Base-by-base conservation (phyloP, 2,329 filamentous ascomycete species). In the Neoscytalidium dimidiatum region DNA sequence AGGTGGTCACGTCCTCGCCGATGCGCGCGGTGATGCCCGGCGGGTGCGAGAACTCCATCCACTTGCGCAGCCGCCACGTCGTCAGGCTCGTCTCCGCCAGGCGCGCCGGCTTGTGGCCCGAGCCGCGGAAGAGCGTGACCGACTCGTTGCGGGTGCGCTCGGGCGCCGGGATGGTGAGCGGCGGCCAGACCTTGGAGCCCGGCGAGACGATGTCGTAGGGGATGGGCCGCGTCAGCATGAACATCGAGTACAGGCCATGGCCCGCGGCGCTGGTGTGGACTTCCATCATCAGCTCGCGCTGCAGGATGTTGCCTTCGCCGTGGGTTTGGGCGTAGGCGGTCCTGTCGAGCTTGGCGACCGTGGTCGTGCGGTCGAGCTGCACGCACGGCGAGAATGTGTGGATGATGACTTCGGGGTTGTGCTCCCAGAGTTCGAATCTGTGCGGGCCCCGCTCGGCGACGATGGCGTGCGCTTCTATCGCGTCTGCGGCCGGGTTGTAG, bases 401-500 rank as follows among this genome's bases (percentile, higher is more conserved):
- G 35, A 96, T 89, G 33, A 90, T 83, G 17, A 92, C 88, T 19
- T 87, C 79, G 13, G 79, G 79, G 65, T 94, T 85, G 66, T 83
- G 84, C 53, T 85, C 79, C 91, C 91, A 96, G 3, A 83, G 77
- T 67, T 88, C 81, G 60, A 88, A 84, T 2, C 80, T 80, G 6
- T 85, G 83, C 26, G 79, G 75, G 1, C 80, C 80, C 61, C 88
- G 84, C 61, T 88, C 85, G 13, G 64, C 64, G 21, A 58, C 61
- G 41, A 97, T 80, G 17, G 89, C 86, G 73, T 94, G 92, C 3
- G 87, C 92, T 77, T 95, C 91, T 64, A 97, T 96, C 70, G 88
- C 89, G 17, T 89, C 90, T 48, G 86, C 83, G 3, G 85, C 79
- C 51, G 88, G 85, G 73, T 97, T 88, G 72, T 93, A 97, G 13